A percentile compares a stretch with the other conserved stretches of the same genome.
phyloP scores from a whole-genome alignment of 164 flowering plant species.

The Vitis cinerea region DNA sequence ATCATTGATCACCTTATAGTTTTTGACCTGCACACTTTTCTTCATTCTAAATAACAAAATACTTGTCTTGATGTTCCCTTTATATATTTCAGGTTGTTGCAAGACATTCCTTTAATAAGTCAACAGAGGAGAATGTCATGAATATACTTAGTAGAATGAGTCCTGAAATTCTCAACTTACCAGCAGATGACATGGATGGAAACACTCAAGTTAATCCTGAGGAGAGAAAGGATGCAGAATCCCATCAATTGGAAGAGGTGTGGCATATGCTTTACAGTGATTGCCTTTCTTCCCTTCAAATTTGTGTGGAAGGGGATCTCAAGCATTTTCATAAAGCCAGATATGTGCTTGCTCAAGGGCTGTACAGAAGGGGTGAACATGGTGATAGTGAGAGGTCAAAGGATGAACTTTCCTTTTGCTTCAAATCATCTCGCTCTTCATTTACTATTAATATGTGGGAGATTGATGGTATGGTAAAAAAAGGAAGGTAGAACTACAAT shows the following conservation, averaged over 20 bases:
- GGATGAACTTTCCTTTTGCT: constrained; percentile 94
- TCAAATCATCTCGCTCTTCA: constrained; percentile 92
- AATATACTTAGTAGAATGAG: constrained; percentile 32
- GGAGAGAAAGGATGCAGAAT: constrained; percentile 27
- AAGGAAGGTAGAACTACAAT: constrained; percentile 71
- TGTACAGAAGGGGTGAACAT: constrained; percentile 62
- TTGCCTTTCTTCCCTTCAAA: constrained; percentile 84
- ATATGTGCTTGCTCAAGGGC: constrained; percentile 90
- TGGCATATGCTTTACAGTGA: constrained; percentile 80
- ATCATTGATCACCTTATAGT: neutral
- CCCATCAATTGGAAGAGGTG: constrained; percentile 42
- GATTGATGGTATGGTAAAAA: constrained; percentile 92
- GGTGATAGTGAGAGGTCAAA: constrained; percentile 85
- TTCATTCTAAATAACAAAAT: too few species aligned
- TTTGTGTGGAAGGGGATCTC: constrained; percentile 93
- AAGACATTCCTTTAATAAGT: constrained; percentile 50
- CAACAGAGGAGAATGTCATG: constrained; percentile 49
- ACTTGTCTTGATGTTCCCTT: neutral
- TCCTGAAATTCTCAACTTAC: constrained; percentile 23
- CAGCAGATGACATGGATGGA: constrained; percentile 22
- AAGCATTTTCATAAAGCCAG: constrained; percentile 98
- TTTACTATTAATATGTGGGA: constrained; percentile 99
- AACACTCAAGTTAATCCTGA: constrained; percentile 22
- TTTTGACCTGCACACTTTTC: neutral
- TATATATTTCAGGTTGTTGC: constrained; percentile 55